A percentile compares a stretch with the other conserved stretches of the same genome.
Conservation (phyloP, 1,284 basidiomycete genomes). For the Tilletia indica region DNA sequence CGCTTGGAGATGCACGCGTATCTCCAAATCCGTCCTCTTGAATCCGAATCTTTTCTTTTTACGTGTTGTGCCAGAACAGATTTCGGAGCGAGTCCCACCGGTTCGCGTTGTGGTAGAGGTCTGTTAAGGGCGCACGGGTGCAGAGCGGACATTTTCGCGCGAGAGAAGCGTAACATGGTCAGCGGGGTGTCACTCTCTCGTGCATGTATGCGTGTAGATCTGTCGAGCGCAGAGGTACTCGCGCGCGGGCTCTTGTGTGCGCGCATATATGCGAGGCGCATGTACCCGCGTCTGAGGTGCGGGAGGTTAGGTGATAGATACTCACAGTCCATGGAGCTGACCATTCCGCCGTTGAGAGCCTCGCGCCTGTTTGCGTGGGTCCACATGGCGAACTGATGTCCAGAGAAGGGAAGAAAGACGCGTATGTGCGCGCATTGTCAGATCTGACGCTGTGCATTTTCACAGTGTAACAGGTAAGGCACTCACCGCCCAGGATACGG, state of each 20-base stretch:
- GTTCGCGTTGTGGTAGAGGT: constrained; percentile 53
- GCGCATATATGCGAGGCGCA: background rate
- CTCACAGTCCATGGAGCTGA: constrained; percentile 60
- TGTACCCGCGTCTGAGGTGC: background rate
- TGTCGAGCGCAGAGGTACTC: background rate
- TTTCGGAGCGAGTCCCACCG: constrained; percentile 53
- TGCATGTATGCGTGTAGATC: background rate
- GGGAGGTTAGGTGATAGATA: constrained; percentile 11
- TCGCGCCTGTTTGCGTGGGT: constrained; percentile 81
- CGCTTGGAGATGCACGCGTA: background rate
- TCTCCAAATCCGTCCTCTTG: background rate
- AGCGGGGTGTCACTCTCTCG: background rate
- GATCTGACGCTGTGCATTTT: too few species aligned
- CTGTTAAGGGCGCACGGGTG: constrained; percentile 23
- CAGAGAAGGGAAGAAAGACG: background rate
- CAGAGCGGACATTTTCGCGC: background rate
- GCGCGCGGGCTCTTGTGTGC: background rate
- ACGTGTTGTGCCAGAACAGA: constrained; percentile 55
- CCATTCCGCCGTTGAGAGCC: constrained; percentile 87
- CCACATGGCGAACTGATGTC: constrained; percentile 76
- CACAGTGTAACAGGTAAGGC: too few species aligned
- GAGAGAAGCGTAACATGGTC: background rate
- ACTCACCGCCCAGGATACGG: constrained; percentile 78
- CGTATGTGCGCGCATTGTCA: too few species aligned
- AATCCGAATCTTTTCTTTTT: constrained; percentile 13